Percentiles rank a stretch among this genome's conserved stretches.
These are phyloP conservation scores for Irpex rosettiformis DNA, from an alignment of 1,284 basidiomycete genomes.

Conservation along the genomic window DNA sequence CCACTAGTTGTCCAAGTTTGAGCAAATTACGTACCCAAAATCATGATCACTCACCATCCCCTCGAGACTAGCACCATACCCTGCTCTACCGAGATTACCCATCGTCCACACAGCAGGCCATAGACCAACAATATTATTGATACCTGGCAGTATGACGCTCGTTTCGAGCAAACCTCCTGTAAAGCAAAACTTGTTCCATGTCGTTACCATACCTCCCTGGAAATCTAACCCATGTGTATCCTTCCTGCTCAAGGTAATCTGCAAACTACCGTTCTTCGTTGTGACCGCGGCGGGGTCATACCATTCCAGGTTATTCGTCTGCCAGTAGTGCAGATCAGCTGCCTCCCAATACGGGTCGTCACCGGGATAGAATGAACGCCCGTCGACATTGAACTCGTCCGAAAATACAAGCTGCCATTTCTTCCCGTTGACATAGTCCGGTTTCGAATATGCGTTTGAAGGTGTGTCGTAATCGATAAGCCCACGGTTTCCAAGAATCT, in stretches of 20 bases:
- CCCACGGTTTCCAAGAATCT: slow-evolving; percentile 60
- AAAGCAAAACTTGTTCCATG: slow-evolving; percentile 96
- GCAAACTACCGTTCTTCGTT: slow-evolving; percentile 75
- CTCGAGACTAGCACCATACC: slow-evolving; percentile 58
- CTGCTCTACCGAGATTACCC: slow-evolving; percentile 56
- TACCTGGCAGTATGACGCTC: slow-evolving; percentile 81
- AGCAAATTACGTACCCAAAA: not conserved
- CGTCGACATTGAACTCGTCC: slow-evolving; percentile 86
- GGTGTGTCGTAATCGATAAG: slow-evolving; percentile 82
- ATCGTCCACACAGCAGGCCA: slow-evolving; percentile 57
- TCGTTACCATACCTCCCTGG: slow-evolving; percentile 65
- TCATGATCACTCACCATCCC: slow-evolving; percentile 35
- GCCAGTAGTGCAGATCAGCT: slow-evolving; percentile 69
- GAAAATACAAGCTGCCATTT: slow-evolving; percentile 75
- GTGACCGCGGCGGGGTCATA: slow-evolving; percentile 79
- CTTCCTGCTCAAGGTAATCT: slow-evolving; percentile 72
- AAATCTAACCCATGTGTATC: slow-evolving; percentile 74
- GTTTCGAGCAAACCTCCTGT: slow-evolving; percentile 78
- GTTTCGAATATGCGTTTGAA: slow-evolving; percentile 51
- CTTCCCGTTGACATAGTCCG: slow-evolving; percentile 48
- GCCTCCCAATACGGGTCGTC: slow-evolving; percentile 71
- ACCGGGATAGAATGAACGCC: slow-evolving; percentile 73
- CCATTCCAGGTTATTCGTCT: slow-evolving; percentile 61
- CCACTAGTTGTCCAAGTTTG: slow-evolving; percentile 30
- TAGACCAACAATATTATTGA: slow-evolving; percentile 47